A percentile compares a stretch with the other conserved stretches of the same genome.
Conservation (phyloP, 2,329 filamentous ascomycete genomes). For the Dichotomopilus funicola region DNA sequence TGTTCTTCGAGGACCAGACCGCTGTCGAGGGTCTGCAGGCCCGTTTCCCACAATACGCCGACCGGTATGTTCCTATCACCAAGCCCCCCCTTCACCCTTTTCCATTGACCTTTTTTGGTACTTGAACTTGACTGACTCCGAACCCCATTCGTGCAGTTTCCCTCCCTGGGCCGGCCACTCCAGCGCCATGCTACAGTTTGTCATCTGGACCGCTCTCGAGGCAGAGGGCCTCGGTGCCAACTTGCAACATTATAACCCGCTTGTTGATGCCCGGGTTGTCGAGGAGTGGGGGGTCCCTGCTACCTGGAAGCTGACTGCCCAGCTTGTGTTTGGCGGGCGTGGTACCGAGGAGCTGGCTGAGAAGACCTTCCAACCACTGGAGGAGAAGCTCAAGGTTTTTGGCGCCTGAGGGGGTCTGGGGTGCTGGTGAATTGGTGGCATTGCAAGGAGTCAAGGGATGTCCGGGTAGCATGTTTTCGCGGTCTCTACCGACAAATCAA, state of each 20-base stretch:
- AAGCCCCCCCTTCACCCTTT: not conserved
- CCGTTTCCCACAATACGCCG: slow-evolving; percentile 66
- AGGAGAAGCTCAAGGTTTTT: slow-evolving; percentile 61
- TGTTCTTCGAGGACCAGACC: slow-evolving; percentile 79
- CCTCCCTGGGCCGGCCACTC: slow-evolving; percentile 69
- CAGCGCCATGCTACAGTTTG: slow-evolving; percentile 74
- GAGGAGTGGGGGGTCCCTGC: slow-evolving; percentile 62
- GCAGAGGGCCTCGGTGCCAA: slow-evolving; percentile 80
- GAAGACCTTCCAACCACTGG: slow-evolving; percentile 59
- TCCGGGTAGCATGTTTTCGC: not conserved
- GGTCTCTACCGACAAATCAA: too few relatives aligned
- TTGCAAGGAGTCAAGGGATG: slow-evolving; percentile 10
- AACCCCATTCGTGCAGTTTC: slow-evolving; percentile 47
- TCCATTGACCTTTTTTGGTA: not conserved
- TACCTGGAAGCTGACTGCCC: slow-evolving; percentile 71
- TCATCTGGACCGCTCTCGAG: slow-evolving; percentile 75
- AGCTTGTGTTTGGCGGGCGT: slow-evolving; percentile 75
- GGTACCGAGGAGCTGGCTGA: slow-evolving; percentile 47
- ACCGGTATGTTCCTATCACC: slow-evolving; percentile 31
- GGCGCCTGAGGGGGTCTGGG: slow-evolving; percentile 38
- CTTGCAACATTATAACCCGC: slow-evolving; percentile 88
- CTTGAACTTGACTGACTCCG: not conserved
- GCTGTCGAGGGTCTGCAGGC: slow-evolving; percentile 60
- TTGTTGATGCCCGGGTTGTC: slow-evolving; percentile 68
- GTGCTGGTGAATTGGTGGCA: slow-evolving; percentile 1